Percentiles rank a stretch among this genome's conserved stretches.
phyloP scores from a whole-genome alignment of 176 grass and related monocot species.

The Eragrostis nindensis region DNA sequence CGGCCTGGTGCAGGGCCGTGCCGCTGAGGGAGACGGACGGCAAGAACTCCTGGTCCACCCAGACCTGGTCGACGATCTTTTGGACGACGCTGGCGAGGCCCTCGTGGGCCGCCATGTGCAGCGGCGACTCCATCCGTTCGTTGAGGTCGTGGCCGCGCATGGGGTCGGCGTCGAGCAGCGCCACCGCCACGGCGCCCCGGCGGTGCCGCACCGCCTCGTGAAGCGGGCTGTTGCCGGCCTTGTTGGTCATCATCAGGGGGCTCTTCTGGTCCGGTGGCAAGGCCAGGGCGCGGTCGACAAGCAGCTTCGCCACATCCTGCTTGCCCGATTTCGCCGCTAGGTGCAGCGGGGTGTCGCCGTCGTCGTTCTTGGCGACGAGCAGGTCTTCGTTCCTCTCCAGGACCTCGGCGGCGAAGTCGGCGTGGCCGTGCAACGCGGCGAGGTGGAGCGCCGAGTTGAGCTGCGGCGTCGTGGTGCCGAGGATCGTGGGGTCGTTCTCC shows the following conservation, averaged over 20 bases:
- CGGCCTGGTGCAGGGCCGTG: slow-evolving; percentile 66
- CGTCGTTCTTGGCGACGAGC: slow-evolving; percentile 41
- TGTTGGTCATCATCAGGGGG: slow-evolving; percentile 32
- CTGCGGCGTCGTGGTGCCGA: slow-evolving; percentile 48
- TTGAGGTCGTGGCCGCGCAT: slow-evolving; percentile 44
- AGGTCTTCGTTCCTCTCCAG: not conserved
- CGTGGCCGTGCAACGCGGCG: slow-evolving; percentile 44
- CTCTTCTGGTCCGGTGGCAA: slow-evolving; percentile 20
- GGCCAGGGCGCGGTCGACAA: not conserved
- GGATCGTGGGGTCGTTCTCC: not conserved
- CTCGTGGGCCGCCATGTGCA: slow-evolving; percentile 69
- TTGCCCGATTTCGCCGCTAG: slow-evolving; percentile 53
- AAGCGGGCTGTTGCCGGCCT: slow-evolving; percentile 48
- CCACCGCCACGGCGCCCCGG: slow-evolving; percentile 37
- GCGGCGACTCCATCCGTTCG: slow-evolving; percentile 54
- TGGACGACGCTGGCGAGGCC: slow-evolving; percentile 53
- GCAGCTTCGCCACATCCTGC: slow-evolving; percentile 16
- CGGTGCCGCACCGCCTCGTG: slow-evolving; percentile 62
- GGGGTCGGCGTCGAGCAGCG: slow-evolving; percentile 48
- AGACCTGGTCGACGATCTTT: slow-evolving; percentile 40
- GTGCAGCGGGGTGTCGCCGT: slow-evolving; percentile 75
- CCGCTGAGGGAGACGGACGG: slow-evolving; percentile 41
- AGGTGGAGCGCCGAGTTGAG: slow-evolving; percentile 64
- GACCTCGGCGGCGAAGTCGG: slow-evolving; percentile 24
- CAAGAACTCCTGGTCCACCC: slow-evolving; percentile 33